Evolutionary conservation across 495 filamentous ascomycete genomes (phyloP), one percentile per base, ranked within the genome.

Genomic region (Tuber microsphaerosporum): DNA sequence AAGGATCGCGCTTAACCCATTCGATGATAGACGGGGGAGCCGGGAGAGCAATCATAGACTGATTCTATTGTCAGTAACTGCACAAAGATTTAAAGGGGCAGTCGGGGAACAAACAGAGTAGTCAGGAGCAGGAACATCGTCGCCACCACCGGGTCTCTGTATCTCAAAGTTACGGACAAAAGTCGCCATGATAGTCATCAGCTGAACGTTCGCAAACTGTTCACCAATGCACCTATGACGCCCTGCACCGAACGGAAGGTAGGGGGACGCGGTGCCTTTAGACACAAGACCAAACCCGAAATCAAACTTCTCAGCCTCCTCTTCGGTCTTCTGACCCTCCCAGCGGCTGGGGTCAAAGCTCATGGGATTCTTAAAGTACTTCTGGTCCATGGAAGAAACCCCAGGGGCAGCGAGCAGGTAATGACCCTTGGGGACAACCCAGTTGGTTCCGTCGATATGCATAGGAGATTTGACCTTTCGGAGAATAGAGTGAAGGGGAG

Each of bases 171-270:
- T 79, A 51, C 94, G 86, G 70, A 97, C 91, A 71, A 94, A 86
- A 44, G 89, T 91, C n/a, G 91, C 92, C 71, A 91, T 85, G 79
- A 99, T 97, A 17, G 92, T 93, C 75, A 89, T 89, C 69, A 99
- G 86, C 84, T 99, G 94, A 76, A 97, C 87, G 83, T 96, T 97
- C 74, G 95, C 95, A 83, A 97, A 99, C 81, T 97, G 93, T 85
- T 97, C 95, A 70, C 95, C 95, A 81, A 99, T 97, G 84, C 95
- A 99, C 16, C 95, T 85, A 84, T 99, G 95, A 72, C 95, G 87
- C 8, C 95, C 95, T 1, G 94, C 95, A 2, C 95, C 95, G 82
- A 99, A 99, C 0, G 95, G 95, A 26, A 99, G 87, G 85, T 97
- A 99, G 2, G 95, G 94, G 70, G 91, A 93, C 42, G 85, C 86